Conservation (phyloP, 2,329 filamentous ascomycete genomes). For the Pestalotiopsis fici region DNA sequence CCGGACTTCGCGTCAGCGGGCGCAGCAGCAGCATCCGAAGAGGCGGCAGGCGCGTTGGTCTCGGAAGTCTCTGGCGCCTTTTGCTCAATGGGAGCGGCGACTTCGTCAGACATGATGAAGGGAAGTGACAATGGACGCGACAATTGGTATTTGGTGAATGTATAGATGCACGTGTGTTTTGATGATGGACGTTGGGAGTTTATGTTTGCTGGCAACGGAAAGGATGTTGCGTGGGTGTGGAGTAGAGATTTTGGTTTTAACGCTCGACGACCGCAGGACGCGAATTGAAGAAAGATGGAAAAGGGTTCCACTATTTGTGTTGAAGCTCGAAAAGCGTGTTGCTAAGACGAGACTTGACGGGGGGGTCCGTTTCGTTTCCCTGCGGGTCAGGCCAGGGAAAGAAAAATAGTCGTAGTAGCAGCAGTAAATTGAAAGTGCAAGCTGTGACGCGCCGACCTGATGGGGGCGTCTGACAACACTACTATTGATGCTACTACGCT, state of each 20-base stretch:
- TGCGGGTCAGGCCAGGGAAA: neutral
- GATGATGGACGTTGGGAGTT: neutral
- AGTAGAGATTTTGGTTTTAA: conserved; percentile 3
- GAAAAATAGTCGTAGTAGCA: neutral
- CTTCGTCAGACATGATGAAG: conserved; percentile 29
- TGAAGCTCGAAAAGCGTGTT: conserved; percentile 7
- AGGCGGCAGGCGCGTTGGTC: conserved; percentile 7
- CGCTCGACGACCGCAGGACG: neutral
- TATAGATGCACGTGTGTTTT: neutral
- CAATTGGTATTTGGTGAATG: neutral
- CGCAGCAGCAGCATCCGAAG: conserved; percentile 2
- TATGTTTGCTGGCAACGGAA: neutral
- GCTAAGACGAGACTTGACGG: neutral
- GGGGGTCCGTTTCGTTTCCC: neutral
- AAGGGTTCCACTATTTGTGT: neutral
- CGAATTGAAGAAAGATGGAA: neutral
- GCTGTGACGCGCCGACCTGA: neutral
- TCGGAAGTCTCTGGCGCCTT: conserved; percentile 8
- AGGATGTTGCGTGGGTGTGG: conserved; percentile 2
- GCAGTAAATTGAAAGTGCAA: neutral
- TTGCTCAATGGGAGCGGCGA: conserved; percentile 19
- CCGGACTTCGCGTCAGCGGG: neutral
- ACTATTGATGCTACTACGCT: no score
- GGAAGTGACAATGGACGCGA: neutral
- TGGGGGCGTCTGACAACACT: neutral